A percentile compares a stretch with the other conserved stretches of the same genome.
Evolutionary conservation across 1,139 yeast species (phyloP).

Genomic region (Geotrichum aggregatum): DNA sequence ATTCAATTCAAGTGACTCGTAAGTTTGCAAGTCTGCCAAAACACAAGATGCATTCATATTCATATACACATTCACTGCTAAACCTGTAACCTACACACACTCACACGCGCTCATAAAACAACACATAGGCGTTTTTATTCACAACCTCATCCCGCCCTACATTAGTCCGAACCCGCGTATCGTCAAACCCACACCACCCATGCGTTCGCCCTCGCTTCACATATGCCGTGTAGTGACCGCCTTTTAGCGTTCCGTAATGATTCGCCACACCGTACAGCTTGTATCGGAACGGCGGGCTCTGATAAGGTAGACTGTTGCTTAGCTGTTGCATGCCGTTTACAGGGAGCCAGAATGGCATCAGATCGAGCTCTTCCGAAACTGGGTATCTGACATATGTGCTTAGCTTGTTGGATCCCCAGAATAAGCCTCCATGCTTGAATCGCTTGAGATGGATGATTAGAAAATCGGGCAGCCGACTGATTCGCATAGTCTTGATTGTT

Average conservation of each 20-base stretch:
- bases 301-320: constrained; percentile 41
- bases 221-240: constrained; percentile 90
- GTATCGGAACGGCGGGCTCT: constrained; percentile 67
- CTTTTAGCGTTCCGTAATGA: constrained; percentile 74
- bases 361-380: constrained; percentile 47
- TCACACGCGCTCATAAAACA: constrained; percentile 47
- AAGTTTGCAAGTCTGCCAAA: no score
- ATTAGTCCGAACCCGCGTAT: constrained; percentile 51
- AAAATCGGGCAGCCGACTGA: constrained; percentile 68
- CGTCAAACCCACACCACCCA: constrained; percentile 78
- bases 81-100: background rate
- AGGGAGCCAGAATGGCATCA: constrained; percentile 62
- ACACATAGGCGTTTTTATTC: constrained; percentile 67
- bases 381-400: constrained; percentile 64
- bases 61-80: background rate
- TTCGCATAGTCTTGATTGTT: constrained; percentile 63
- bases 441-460: constrained; percentile 76
- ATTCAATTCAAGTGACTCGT: no score
- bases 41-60: background rate
- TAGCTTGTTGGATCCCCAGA: constrained; percentile 48
- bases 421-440: constrained; percentile 48
- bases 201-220: constrained; percentile 58
- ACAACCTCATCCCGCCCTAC: constrained; percentile 45
- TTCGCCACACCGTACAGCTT: constrained; percentile 82
- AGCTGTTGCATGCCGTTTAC: constrained; percentile 26